Base-by-base conservation (phyloP, 441 rosid genomes). In the Eugenia klotzschiana region DNA sequence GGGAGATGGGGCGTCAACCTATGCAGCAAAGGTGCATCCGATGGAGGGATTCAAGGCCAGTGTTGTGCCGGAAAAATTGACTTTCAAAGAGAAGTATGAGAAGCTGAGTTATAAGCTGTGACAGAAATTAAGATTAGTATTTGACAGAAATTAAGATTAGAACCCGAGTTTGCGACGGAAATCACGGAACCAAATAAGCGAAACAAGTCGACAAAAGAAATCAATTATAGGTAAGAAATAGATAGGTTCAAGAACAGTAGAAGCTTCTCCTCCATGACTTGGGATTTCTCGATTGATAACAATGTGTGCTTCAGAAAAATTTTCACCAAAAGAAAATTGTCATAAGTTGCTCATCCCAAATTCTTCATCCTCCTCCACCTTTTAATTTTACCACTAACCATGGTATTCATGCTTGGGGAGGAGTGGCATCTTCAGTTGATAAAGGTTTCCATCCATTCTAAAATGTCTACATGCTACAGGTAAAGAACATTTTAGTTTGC, bases 71-170 rank as follows among this genome's bases (percentile, higher is more conserved):
- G 87, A 83, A 2, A 86, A 64, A 79, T 83, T 93, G 86, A 86
- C 60, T 40, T 91, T 93, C 80, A 84, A 80, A 37, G 81, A 41
- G 43, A 91, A 84, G 86, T 16, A 87, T 52, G 89, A 90, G 86
- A 92, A 89, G 88, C 86, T 86, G 73, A 85, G 81, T 69, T 92
- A 83, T 86, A 90, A 86, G 87, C 49, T 91, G 82, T 1, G 43
- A 41, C 43, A 2, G 43, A 41, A 41, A 41, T 7, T 41, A 41
- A 41, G 43, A 9, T 41, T 9, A 41, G 43, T 7, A 41, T 41
- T 41, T 41, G 43, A 9, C 13, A 10, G 3, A 43, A 41, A 15
- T 8, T 13, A 15, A 49, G 4, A 49, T 13, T 49, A 49, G 51
- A 50, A 50, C 16, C 16, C 1, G 51, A 50, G 51, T 4, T 50